Base-by-base conservation (phyloP, 2,329 filamentous ascomycete genomes). In the Fonsecaea nubica region DNA sequence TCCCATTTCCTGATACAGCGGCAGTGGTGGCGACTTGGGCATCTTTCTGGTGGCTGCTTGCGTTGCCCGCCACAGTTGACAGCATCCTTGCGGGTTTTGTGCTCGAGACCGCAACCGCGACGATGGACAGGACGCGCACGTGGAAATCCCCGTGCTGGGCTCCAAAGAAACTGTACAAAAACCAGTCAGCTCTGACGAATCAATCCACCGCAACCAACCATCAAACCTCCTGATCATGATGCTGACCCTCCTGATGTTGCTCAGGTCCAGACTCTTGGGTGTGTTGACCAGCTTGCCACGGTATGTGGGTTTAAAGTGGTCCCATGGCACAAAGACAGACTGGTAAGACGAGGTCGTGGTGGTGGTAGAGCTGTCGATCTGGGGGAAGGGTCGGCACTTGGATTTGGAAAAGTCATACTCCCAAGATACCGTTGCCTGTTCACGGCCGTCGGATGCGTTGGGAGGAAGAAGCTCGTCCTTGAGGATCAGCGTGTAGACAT, bases 211-310 rank as follows among this genome's bases (percentile, higher is more conserved):
- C 25, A n/a, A 32, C 48, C 32, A 62, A 58, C 48, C 36, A 53
- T 57, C 57, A 35, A 30, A 92, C 91, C 92, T 95, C 76, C 92
- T 81, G 83, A 91, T 90, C 92, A 95, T 93, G 66, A 95, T 82
- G 58, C 88, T 89, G 35, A 94, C 80, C 55, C 90, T 83, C 78
- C 86, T 90, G 45, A 95, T 81, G 52, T 81, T 80, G 56, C 80
- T 81, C 69, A 85, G 73, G 72, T 92, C 81, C 71, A 95, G 76
- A 4, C 84, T 82, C 64, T 82, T 76, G 0, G 86, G 86, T 77
- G 90, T 87, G 18, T 84, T 78, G 75, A 86, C 84, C 45, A 55
- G 58, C 67, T 88, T 86, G 0, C 92, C 92, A 3, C 92, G 83
- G 77, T 92, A 95, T 1, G 89, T 94, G 1, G 91, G 80, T 74